A percentile compares a stretch with the other conserved stretches of the same genome.
phyloP scores from a whole-genome alignment of 2,329 filamentous ascomycete species.

The Penicillium sp. region DNA sequence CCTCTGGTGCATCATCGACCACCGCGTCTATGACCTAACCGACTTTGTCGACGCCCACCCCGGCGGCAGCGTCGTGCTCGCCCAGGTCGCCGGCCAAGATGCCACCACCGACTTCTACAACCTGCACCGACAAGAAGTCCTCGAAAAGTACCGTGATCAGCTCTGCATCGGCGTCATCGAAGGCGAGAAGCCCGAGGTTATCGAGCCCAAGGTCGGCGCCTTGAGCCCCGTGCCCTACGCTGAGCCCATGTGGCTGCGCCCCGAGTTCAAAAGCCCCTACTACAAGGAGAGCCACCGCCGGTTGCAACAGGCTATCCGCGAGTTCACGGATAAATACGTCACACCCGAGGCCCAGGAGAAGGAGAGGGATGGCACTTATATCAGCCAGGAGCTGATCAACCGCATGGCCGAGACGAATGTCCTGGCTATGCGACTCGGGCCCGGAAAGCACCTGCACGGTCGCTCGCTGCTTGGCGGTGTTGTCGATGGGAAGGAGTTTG shows the following conservation, averaged over 20 bases:
- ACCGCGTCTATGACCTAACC: slow-evolving; percentile 81
- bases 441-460: slow-evolving; percentile 78
- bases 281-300: slow-evolving; percentile 73
- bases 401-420: slow-evolving; percentile 74
- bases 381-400: slow-evolving; percentile 71
- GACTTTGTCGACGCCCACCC: slow-evolving; percentile 86
- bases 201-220: slow-evolving; percentile 69
- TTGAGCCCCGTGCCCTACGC: slow-evolving; percentile 78
- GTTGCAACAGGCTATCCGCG: slow-evolving; percentile 69
- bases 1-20: slow-evolving; percentile 82
- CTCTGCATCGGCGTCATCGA: slow-evolving; percentile 75
- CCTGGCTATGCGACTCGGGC: slow-evolving; percentile 79
- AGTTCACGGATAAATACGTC: slow-evolving; percentile 72
- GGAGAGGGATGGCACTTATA: slow-evolving; percentile 72
- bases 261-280: slow-evolving; percentile 76
- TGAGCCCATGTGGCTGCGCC: slow-evolving; percentile 80
- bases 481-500: slow-evolving; percentile 76
- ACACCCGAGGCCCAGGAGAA: slow-evolving; percentile 74
- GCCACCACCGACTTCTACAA: slow-evolving; percentile 87
- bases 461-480: slow-evolving; percentile 68
- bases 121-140: slow-evolving; percentile 86
- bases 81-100: slow-evolving; percentile 78
- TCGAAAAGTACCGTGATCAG: slow-evolving; percentile 71
- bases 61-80: slow-evolving; percentile 76
- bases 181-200: slow-evolving; percentile 73